A percentile compares a stretch with the other conserved stretches of the same genome.
Evolutionary conservation across 768 basidiomycete genomes (phyloP).

Genomic region (Aureoboletus auriporus): DNA sequence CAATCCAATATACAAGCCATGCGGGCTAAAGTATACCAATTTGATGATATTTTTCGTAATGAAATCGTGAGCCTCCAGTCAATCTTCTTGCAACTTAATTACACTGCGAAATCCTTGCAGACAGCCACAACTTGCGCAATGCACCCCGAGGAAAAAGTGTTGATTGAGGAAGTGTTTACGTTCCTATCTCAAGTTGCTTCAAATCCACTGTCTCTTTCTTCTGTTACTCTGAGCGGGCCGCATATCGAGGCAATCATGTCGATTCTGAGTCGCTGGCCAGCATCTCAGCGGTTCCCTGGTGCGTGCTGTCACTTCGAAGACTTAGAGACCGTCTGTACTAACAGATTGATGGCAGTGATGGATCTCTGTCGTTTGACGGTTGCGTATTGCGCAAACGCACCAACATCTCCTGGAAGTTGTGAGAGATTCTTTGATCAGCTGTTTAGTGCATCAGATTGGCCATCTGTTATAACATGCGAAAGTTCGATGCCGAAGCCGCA

Average conservation of each 20-base stretch:
- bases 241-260: constrained; percentile 63
- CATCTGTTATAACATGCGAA: constrained; percentile 40
- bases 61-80: constrained; percentile 54
- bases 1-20: constrained; percentile 79
- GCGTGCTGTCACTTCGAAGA: constrained; percentile 9
- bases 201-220: constrained; percentile 23
- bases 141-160: constrained; percentile 56
- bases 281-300: constrained; percentile 71
- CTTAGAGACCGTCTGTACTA: neutral
- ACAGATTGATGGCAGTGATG: constrained; percentile 50
- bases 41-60: constrained; percentile 61
- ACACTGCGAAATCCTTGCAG: constrained; percentile 32
- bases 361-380: constrained; percentile 79
- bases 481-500: constrained; percentile 60
- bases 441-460: constrained; percentile 68
- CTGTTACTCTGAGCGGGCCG: constrained; percentile 34
- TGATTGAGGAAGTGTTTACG: constrained; percentile 60
- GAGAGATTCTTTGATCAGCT: constrained; percentile 57
- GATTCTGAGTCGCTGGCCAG: constrained; percentile 73
- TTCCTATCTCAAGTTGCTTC: constrained; percentile 52
- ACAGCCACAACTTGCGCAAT: constrained; percentile 69
- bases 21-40: constrained; percentile 72
- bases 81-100: neutral
- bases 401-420: constrained; percentile 40
- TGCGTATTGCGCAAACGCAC: constrained; percentile 55